Base-by-base conservation (phyloP, 1,284 basidiomycete genomes). In the Pascua guehoae region DNA sequence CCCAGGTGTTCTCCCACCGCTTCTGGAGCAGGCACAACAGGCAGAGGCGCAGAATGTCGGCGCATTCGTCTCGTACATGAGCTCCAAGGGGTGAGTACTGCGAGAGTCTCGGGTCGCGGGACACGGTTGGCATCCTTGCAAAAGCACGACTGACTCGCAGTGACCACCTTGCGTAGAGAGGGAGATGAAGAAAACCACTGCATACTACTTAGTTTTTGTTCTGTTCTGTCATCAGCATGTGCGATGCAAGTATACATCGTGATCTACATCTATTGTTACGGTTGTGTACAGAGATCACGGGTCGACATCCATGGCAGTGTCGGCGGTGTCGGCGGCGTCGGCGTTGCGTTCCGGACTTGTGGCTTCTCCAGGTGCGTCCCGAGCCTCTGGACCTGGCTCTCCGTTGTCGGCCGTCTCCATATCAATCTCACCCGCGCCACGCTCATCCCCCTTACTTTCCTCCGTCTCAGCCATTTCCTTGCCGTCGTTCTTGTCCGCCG, bases 351-450 rank as follows among this genome's bases (percentile, higher is more conserved):
- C 32, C 8, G 14, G 42, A 4, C 15, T 41, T 10, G 12, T 37
- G 14, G 16, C n/a, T 18, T 38, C 32, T 41, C 43, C 16, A 17
- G 12, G 14, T 8, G 32, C 18, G 40, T 53, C 42, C 47, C 40
- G 41, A 18, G 42, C 41, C 18, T 14, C 51, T 32, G 12, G 40
- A 12, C 24, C 39, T 1, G n/a, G 24, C 16, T 36, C 46, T 12
- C 15, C 51, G 41, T 45, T 24, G 24, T 17, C 40, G 41, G 4
- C 37, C 24, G 38, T 16, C 47, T 82, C 84, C 24, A 91, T 78
- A 69, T 91, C 89, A 43, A 91, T 85, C 73, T 86, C 40, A 5
- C 43, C 39, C 37, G 45, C 43, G 16, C 3, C 17, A 12, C 24
- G 49, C 24, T 47, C 41, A 32, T 36, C 51, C 5, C 18, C 46